phyloP scores from a whole-genome alignment of 352 stramenopile species.

The Phytophthora cactorum region DNA sequence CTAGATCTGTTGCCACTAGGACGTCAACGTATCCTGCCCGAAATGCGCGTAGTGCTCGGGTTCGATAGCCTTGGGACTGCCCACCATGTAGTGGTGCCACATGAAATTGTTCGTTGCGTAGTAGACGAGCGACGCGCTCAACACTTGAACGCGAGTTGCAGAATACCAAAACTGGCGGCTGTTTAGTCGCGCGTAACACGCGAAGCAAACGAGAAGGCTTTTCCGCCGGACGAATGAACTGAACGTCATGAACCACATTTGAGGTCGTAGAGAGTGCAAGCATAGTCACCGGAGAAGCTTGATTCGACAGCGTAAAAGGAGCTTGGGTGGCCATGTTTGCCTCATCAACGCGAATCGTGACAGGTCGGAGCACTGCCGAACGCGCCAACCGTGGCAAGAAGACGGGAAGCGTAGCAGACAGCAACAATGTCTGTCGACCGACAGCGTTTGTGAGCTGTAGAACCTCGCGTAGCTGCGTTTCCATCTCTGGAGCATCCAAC shows the following conservation, averaged over 20 bases:
- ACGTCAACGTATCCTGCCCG: slow-evolving; percentile 70
- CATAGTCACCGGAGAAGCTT: slow-evolving; percentile 1
- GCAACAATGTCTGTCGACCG: slow-evolving; percentile 88
- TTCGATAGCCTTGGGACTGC: slow-evolving; percentile 75
- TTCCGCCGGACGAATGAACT: slow-evolving; percentile 56
- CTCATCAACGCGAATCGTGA: slow-evolving; percentile 92
- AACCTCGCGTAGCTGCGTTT: slow-evolving; percentile 95
- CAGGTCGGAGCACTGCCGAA: slow-evolving; percentile 92
- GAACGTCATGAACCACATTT: slow-evolving; percentile 92
- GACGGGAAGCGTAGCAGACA: slow-evolving; percentile 94
- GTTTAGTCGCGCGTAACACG: slow-evolving; percentile 73
- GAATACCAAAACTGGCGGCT: slow-evolving; percentile 96
- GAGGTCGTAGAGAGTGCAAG: slow-evolving; percentile 23
- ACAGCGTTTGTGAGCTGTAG: slow-evolving; percentile 76
- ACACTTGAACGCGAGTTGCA: slow-evolving; percentile 96
- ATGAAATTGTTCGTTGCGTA: slow-evolving; percentile 95
- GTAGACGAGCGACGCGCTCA: slow-evolving; percentile 91
- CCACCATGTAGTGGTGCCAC: slow-evolving; percentile 95
- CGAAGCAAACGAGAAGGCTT: slow-evolving; percentile 53
- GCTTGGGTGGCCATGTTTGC: slow-evolving; percentile 19
- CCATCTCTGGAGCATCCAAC: slow-evolving; percentile 89
- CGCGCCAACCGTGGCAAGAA: slow-evolving; percentile 93
- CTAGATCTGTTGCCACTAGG: slow-evolving; percentile 92
- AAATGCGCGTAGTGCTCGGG: slow-evolving; percentile 54
- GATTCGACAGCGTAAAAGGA: not conserved